Conservation (phyloP, 352 stramenopile species). For the Phytophthora citrophthora region DNA sequence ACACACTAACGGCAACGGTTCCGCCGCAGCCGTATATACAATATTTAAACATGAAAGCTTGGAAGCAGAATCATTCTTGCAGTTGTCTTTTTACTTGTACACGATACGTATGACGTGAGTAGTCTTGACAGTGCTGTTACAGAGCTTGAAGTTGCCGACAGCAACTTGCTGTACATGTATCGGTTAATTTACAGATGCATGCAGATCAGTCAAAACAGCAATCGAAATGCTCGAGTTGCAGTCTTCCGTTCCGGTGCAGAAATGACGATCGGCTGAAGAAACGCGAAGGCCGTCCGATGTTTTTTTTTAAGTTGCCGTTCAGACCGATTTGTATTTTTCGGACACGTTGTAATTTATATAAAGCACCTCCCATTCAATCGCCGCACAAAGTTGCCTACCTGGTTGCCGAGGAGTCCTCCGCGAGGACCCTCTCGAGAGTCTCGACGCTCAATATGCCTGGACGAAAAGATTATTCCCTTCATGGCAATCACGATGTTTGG, state of each 20-base stretch:
- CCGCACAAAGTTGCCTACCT: too few relatives aligned
- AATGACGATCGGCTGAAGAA: conserved; percentile 6
- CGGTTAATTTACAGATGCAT: too few relatives aligned
- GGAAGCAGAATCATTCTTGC: neutral
- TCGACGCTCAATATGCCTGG: neutral
- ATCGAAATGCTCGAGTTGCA: neutral
- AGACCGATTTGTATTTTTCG: too few relatives aligned
- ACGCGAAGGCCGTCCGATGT: neutral
- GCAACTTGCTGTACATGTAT: neutral
- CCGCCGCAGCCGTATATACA: conserved; percentile 21
- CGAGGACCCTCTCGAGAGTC: neutral
- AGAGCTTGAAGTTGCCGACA: neutral
- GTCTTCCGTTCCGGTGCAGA: conserved; percentile 12
- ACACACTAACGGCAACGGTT: conserved; percentile 11
- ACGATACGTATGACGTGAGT: neutral
- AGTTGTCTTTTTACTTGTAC: neutral
- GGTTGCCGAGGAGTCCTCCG: neutral
- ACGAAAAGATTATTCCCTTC: neutral
- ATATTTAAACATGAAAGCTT: conserved; percentile 34
- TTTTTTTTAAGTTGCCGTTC: conserved; percentile 17
- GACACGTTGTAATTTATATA: neutral
- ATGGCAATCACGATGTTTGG: conserved; percentile 19
- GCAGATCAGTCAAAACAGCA: neutral
- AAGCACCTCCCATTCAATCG: too few relatives aligned
- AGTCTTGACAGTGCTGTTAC: neutral